Conservation (phyloP, 345 rosid species). For the Anastatica hierochuntica region DNA sequence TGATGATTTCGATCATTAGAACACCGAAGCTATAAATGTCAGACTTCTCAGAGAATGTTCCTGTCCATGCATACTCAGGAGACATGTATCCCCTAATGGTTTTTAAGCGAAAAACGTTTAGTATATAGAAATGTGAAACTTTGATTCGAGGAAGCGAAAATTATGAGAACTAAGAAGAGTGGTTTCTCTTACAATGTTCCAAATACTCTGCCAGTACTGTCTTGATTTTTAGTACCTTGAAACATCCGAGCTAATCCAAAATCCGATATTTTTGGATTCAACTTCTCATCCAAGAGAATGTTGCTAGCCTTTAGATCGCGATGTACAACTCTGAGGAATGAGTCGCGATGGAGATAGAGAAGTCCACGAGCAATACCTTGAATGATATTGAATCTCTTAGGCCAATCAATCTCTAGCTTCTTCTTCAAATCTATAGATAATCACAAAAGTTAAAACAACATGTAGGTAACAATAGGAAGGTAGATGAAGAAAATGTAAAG, state of each 20-base stretch:
- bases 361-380: conserved; percentile 15
- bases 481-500: not conserved
- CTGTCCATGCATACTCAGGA: conserved; percentile 40
- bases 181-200: no score
- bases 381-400: conserved; percentile 6
- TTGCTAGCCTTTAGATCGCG: conserved; percentile 14
- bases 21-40: conserved; percentile 39
- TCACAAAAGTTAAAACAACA: not conserved
- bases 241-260: conserved; percentile 16
- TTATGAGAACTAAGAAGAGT: no score
- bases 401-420: conserved; percentile 10
- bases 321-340: conserved; percentile 4
- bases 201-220: not conserved
- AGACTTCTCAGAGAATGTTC: conserved; percentile 35
- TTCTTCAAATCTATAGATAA: not conserved
- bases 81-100: conserved; percentile 28
- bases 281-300: conserved; percentile 16
- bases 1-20: conserved; percentile 14
- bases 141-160: not conserved
- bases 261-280: conserved; percentile 17
- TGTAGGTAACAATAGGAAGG: not conserved
- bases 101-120: not conserved
- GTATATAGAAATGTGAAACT: not conserved
- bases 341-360: conserved; percentile 8
- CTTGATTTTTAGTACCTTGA: conserved; percentile 11